Percentiles rank a stretch among this genome's conserved stretches.
Evolutionary conservation across 1,139 yeast genomes (phyloP).

Genomic region (Yamadazyma atlantica): DNA sequence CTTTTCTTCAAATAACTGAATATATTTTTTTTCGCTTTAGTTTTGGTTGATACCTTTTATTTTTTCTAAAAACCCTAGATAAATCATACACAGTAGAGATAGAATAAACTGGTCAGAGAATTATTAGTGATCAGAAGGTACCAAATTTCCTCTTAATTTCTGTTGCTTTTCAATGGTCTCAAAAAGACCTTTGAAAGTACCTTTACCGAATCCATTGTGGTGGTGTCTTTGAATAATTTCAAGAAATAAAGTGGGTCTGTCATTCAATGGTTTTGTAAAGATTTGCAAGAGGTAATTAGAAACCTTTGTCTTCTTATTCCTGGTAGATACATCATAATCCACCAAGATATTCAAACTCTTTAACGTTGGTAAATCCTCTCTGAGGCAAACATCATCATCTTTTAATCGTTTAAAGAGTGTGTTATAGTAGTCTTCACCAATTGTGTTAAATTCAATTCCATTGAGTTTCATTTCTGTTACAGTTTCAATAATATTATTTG

Average conservation of each 20-base stretch:
- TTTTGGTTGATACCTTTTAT: neutral
- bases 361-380: conserved; percentile 47
- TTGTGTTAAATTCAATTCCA: conserved; percentile 70
- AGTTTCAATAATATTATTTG: conserved; percentile 57
- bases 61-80: neutral
- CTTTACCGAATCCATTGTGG: conserved; percentile 86
- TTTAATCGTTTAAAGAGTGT: conserved; percentile 45
- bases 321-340: conserved; percentile 63
- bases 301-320: conserved; percentile 21
- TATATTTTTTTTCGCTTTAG: neutral
- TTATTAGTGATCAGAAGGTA: conserved; percentile 7
- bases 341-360: conserved; percentile 56
- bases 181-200: conserved; percentile 78
- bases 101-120: neutral
- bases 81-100: neutral
- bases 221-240: conserved; percentile 79
- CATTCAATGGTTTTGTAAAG: conserved; percentile 73
- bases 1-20: too few relatives aligned
- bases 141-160: conserved; percentile 49
- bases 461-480: conserved; percentile 53
- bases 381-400: conserved; percentile 31
- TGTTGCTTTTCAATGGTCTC: conserved; percentile 74
- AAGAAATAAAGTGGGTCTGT: conserved; percentile 77
- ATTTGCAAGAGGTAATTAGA: conserved; percentile 73
- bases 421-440: conserved; percentile 56